Evolutionary conservation across 805 yeast species (phyloP).

Genomic region (Candida awuae): DNA sequence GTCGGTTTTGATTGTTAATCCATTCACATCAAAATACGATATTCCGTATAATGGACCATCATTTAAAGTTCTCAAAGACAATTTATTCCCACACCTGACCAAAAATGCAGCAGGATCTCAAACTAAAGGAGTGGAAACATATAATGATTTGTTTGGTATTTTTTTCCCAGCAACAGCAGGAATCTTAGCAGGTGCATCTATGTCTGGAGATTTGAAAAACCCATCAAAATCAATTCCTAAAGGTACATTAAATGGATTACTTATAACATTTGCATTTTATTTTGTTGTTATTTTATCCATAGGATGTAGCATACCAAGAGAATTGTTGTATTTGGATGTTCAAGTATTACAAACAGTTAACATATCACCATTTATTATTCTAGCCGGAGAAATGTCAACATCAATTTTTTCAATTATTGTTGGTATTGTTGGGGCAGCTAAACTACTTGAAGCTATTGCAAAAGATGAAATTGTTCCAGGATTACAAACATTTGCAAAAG

Average conservation of each 20-base stretch:
- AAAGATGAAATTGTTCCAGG: slow-evolving; percentile 86
- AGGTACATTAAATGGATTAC: slow-evolving; percentile 85
- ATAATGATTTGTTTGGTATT: slow-evolving; percentile 83
- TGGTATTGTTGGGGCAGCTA: slow-evolving; percentile 94
- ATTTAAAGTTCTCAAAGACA: slow-evolving; percentile 56
- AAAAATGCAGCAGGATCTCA: slow-evolving; percentile 90
- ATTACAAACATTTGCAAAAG: slow-evolving; percentile 43
- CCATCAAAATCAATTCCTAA: slow-evolving; percentile 88
- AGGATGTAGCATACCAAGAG: slow-evolving; percentile 75
- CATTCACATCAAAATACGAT: slow-evolving; percentile 50
- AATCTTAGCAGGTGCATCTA: slow-evolving; percentile 95
- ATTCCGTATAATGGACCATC: slow-evolving; percentile 62
- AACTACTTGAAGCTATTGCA: slow-evolving; percentile 84
- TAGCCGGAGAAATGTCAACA: slow-evolving; percentile 88
- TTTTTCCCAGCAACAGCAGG: slow-evolving; percentile 99
- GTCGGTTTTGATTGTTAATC: slow-evolving; percentile 57
- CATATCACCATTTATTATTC: slow-evolving; percentile 55
- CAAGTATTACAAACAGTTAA: slow-evolving; percentile 81
- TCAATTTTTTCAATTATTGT: slow-evolving; percentile 88
- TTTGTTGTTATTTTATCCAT: slow-evolving; percentile 72
- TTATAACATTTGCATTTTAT: slow-evolving; percentile 70
- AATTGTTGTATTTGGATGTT: slow-evolving; percentile 65
- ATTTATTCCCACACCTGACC: slow-evolving; percentile 74
- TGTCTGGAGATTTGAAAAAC: slow-evolving; percentile 86
- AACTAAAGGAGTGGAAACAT: slow-evolving; percentile 53